Evolutionary conservation across 345 rosid genomes (phyloP).

Genomic region (Reutealis trisperma): DNA sequence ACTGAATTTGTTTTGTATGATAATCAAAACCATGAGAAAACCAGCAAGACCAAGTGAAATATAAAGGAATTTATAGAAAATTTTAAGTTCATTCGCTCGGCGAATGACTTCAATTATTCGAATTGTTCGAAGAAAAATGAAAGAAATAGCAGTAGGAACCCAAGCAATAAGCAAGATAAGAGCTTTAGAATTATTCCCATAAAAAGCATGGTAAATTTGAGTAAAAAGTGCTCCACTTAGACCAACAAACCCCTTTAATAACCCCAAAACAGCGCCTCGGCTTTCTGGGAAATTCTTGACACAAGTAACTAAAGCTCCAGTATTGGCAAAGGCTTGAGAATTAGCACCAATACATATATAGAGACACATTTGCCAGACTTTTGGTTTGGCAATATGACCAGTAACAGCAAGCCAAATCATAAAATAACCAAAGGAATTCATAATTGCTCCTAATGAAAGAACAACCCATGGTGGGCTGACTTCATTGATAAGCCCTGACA

Average conservation of each 20-base stretch:
- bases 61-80: neutral
- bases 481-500: slow-evolving; percentile 12
- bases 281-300: slow-evolving; percentile 19
- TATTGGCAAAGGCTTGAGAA: slow-evolving; percentile 14
- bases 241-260: neutral
- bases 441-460: neutral
- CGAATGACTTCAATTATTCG: neutral
- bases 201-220: slow-evolving; percentile 9
- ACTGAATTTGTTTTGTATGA: neutral
- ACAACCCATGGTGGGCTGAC: slow-evolving; percentile 16
- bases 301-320: slow-evolving; percentile 18
- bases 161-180: slow-evolving; percentile 14
- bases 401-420: slow-evolving; percentile 21
- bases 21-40: neutral
- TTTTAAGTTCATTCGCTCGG: neutral
- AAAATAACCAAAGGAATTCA: slow-evolving; percentile 16
- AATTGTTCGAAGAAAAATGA: slow-evolving; percentile 3
- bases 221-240: slow-evolving; percentile 8
- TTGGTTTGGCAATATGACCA: neutral
- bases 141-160: neutral
- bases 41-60: slow-evolving; percentile 4
- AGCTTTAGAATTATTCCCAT: neutral
- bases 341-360: slow-evolving; percentile 13
- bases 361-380: slow-evolving; percentile 15
- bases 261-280: neutral